Percentiles rank a stretch among this genome's conserved stretches.
These are phyloP conservation scores for Phyllosticta citrichinensis DNA, from an alignment of 2,329 filamentous ascomycete genomes.

Conservation along the genomic window DNA sequence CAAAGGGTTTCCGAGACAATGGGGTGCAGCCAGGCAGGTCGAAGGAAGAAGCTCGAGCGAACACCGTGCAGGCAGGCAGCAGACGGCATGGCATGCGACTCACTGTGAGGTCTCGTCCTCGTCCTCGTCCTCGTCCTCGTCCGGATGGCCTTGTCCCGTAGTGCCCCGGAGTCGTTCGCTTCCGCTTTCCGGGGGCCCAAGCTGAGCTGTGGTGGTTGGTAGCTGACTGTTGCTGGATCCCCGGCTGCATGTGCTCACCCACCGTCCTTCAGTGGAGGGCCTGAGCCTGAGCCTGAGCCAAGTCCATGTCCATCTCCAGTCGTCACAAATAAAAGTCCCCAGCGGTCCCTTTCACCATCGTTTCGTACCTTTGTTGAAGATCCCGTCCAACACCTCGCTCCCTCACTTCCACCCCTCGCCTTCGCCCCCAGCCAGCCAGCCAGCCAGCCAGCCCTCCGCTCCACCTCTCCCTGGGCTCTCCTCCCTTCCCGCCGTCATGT, in stretches of 20 bases:
- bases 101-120: neutral
- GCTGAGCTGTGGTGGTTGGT: too few species aligned
- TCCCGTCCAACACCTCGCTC: neutral
- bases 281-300: too few species aligned
- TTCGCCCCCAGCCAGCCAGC: neutral
- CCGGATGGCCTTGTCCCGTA: neutral
- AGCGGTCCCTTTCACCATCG: neutral
- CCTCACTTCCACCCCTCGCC: neutral
- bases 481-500: conserved; percentile 4
- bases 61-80: too few species aligned
- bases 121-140: neutral
- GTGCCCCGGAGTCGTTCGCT: neutral
- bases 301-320: neutral
- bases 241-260: neutral
- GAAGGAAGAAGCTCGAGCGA: too few species aligned
- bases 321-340: neutral
- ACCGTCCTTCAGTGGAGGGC: neutral
- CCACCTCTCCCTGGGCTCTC: neutral
- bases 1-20: too few species aligned
- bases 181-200: neutral
- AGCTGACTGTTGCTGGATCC: too few species aligned
- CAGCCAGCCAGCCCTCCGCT: neutral
- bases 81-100: too few species aligned
- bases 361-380: neutral
- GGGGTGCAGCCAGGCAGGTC: too few species aligned